These are phyloP conservation scores for Calonectria henricotiae DNA, from an alignment of 2,329 filamentous ascomycete genomes.

Conservation along the genomic window DNA sequence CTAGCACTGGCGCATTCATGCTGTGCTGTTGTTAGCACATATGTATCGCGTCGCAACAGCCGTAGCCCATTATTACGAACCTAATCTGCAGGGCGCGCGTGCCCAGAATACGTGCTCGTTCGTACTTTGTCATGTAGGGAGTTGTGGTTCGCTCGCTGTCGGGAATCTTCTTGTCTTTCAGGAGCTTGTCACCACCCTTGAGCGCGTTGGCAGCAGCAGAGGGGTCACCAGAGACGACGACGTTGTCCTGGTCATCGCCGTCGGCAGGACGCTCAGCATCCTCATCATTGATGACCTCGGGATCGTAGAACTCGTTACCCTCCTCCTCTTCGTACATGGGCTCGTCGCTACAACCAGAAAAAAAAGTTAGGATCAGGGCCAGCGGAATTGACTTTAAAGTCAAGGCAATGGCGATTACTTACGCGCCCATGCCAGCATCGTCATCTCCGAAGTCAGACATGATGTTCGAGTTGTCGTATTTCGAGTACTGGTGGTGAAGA, in stretches of 20 bases:
- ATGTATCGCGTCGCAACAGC: constrained; percentile 7
- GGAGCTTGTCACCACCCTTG: constrained; percentile 70
- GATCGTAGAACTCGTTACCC: constrained; percentile 71
- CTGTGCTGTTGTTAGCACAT: constrained; percentile 64
- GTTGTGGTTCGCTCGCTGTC: constrained; percentile 92
- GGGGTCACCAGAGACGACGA: constrained; percentile 75
- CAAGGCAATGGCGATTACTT: constrained; percentile 54
- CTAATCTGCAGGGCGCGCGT: constrained; percentile 97
- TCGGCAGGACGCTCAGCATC: constrained; percentile 68
- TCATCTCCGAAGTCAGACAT: constrained; percentile 86
- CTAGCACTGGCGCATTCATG: constrained; percentile 97
- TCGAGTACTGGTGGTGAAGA: constrained; percentile 11
- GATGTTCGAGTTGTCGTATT: constrained; percentile 40
- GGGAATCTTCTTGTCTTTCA: constrained; percentile 90
- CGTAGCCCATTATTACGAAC: constrained; percentile 65
- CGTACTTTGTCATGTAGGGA: constrained; percentile 99
- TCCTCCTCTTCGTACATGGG: constrained; percentile 82
- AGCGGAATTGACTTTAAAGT: neutral
- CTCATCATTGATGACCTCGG: constrained; percentile 71
- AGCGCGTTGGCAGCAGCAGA: constrained; percentile 71
- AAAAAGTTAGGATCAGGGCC: constrained; percentile 49
- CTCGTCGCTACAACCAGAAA: constrained; percentile 72
- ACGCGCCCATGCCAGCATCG: constrained; percentile 73
- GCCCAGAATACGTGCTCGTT: constrained; percentile 92
- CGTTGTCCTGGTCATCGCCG: constrained; percentile 73